These are phyloP conservation scores for Penicillium sp. DNA, from an alignment of 2,329 filamentous ascomycete species.

Conservation along the genomic window DNA sequence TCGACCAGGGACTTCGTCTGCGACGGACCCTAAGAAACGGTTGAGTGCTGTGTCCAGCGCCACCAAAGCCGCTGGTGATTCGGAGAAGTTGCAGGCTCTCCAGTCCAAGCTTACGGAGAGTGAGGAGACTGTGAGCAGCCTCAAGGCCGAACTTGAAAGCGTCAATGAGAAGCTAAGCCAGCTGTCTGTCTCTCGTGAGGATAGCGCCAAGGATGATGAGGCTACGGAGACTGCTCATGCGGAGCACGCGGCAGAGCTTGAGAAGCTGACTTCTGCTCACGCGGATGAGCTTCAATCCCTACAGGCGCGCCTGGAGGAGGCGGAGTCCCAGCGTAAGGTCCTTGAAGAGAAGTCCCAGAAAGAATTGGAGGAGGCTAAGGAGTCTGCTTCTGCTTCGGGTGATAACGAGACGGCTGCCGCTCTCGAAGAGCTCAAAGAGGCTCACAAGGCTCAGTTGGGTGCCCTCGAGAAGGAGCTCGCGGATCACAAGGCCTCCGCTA, in stretches of 20 bases:
- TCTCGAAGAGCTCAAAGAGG: constrained; percentile 36
- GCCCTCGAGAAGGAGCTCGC: constrained; percentile 33
- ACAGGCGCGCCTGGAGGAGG: constrained; percentile 33
- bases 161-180: constrained; percentile 35
- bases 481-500: constrained; percentile 30
- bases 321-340: constrained; percentile 34
- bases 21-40: constrained; percentile 33
- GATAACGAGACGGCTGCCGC: constrained; percentile 32
- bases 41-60: constrained; percentile 32
- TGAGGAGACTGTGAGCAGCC: constrained; percentile 31
- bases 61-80: constrained; percentile 25
- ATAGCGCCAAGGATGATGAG: constrained; percentile 18
- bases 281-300: constrained; percentile 32
- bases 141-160: constrained; percentile 32
- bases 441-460: constrained; percentile 35
- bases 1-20: constrained; percentile 21
- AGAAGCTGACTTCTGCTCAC: constrained; percentile 30
- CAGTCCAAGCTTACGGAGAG: constrained; percentile 36
- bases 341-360: constrained; percentile 35
- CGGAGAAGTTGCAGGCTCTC: constrained; percentile 33
- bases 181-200: constrained; percentile 27
- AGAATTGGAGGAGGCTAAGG: constrained; percentile 38
- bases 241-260: constrained; percentile 32
- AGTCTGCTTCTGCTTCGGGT: constrained; percentile 33
- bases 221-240: constrained; percentile 25